These are phyloP conservation scores for Elaeis oleifera DNA, from an alignment of 202 grass and related monocot species.

Conservation along the genomic window DNA sequence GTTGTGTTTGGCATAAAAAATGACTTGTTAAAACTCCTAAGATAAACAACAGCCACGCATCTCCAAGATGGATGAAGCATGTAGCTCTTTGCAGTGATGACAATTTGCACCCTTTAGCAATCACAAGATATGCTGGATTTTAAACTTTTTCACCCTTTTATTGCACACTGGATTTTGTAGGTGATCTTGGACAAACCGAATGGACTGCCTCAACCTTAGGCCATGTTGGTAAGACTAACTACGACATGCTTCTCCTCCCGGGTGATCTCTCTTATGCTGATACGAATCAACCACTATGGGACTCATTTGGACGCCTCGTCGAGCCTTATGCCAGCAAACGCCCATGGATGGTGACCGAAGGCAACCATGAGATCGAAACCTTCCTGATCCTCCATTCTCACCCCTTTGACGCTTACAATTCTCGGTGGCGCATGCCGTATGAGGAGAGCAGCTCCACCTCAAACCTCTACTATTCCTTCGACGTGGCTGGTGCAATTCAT, in stretches of 20 bases:
- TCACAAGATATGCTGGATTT: too few species aligned
- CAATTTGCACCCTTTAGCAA: too few species aligned
- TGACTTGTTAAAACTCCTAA: too few species aligned
- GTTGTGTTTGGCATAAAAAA: too few species aligned
- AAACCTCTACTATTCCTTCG: conserved; percentile 82
- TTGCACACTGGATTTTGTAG: conserved; percentile 12
- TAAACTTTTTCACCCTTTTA: too few species aligned
- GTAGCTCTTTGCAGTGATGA: too few species aligned
- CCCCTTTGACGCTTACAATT: conserved; percentile 51
- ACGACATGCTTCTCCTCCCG: conserved; percentile 77
- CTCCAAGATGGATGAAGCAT: too few species aligned
- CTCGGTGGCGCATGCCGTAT: conserved; percentile 55
- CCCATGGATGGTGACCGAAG: conserved; percentile 83
- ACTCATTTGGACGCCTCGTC: conserved; percentile 80
- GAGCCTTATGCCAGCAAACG: conserved; percentile 45
- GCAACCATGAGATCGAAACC: conserved; percentile 83
- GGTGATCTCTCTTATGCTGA: conserved; percentile 88
- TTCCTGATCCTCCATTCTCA: conserved; percentile 7
- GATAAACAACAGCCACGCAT: too few species aligned
- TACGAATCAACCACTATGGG: conserved; percentile 70
- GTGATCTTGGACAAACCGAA: conserved; percentile 77
- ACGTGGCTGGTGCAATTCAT: conserved; percentile 47
- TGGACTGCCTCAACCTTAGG: conserved; percentile 81
- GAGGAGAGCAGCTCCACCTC: conserved; percentile 78
- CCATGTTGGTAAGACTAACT: conserved; percentile 35